Evolutionary conservation across 176 grass and related monocot species (phyloP).

Genomic region (Phragmites australis): DNA sequence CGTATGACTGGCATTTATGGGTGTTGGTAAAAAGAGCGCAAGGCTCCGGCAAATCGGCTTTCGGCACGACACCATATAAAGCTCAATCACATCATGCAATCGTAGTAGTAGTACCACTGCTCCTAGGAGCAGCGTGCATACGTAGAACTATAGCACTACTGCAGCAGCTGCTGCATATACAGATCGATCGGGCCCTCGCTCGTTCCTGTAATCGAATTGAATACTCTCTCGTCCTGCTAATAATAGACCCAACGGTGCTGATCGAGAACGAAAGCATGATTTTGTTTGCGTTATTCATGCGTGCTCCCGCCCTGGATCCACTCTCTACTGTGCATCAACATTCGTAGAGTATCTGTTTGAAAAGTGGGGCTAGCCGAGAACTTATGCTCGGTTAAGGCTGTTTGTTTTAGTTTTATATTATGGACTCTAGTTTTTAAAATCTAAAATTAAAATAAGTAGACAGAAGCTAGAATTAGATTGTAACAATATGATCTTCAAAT

Average conservation of each 20-base stretch:
- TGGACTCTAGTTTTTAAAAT: too few relatives aligned
- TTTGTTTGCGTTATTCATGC: neutral
- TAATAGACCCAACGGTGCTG: neutral
- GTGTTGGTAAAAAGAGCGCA: constrained; percentile 35
- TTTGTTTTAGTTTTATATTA: too few relatives aligned
- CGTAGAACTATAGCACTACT: neutral
- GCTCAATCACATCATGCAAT: neutral
- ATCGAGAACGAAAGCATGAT: constrained; percentile 20
- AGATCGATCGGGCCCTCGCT: neutral
- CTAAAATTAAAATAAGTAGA: too few relatives aligned
- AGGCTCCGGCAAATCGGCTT: constrained; percentile 42
- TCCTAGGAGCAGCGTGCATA: neutral
- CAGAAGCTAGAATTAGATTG: too few relatives aligned
- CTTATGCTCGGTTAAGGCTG: too few relatives aligned
- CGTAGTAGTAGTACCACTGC: neutral
- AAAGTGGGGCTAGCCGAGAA: too few relatives aligned
- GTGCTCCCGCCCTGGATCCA: neutral
- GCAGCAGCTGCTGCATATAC: too few relatives aligned
- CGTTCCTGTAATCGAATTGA: neutral
- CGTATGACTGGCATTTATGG: constrained; percentile 36
- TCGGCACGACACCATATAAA: constrained; percentile 24
- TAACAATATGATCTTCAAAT: too few relatives aligned
- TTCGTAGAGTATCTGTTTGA: too few relatives aligned
- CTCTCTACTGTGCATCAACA: neutral
- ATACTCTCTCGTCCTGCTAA: neutral